Evolutionary conservation across 768 basidiomycete species (phyloP).

Genomic region (Suillus subluteus): DNA sequence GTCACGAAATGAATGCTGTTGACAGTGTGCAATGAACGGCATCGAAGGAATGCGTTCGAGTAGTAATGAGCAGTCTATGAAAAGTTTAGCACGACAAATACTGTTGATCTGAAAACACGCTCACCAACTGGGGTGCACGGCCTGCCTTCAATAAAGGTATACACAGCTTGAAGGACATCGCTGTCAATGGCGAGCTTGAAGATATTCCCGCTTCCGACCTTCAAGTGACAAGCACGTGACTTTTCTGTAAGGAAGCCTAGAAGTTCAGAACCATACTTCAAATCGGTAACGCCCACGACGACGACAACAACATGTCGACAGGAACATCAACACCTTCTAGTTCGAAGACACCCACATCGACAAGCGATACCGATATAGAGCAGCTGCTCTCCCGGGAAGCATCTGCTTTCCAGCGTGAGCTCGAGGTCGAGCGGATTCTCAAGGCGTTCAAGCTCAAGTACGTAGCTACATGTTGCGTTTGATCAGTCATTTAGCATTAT

Average conservation of each 20-base stretch:
- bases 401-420: constrained; percentile 82
- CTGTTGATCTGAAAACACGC: neutral
- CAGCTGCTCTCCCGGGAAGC: constrained; percentile 80
- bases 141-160: neutral
- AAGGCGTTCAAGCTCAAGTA: constrained; percentile 97
- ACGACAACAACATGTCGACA: constrained; percentile 24
- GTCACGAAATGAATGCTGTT: neutral
- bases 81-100: neutral
- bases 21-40: neutral
- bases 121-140: neutral
- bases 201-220: neutral
- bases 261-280: neutral
- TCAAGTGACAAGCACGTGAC: constrained; percentile 22
- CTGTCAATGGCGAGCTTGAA: neutral
- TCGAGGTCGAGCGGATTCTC: constrained; percentile 90
- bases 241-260: neutral
- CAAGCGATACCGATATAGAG: constrained; percentile 67
- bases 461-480: constrained; percentile 28
- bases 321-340: constrained; percentile 21
- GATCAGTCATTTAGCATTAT: constrained; percentile 2
- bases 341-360: constrained; percentile 19
- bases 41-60: neutral
- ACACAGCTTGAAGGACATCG: constrained; percentile 16
- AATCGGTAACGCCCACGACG: neutral
- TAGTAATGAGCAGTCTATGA: constrained; percentile 4